Evolutionary conservation across 441 rosid genomes (phyloP), one percentile per base, ranked within the genome.

Genomic region (Arabidopsis hybrid): DNA sequence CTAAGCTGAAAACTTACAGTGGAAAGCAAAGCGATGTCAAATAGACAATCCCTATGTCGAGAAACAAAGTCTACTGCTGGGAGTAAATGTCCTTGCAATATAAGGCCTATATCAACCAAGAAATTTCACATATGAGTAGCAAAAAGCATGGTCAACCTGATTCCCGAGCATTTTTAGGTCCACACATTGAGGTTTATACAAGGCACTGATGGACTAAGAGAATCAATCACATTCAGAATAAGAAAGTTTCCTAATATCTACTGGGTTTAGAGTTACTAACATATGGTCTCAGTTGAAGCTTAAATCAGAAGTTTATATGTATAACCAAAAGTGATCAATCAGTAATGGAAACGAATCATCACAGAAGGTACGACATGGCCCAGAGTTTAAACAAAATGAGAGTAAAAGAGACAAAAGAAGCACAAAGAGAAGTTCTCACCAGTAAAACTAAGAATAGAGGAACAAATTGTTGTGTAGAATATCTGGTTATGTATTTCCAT

Each of bases 401-500:
- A 6, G 40, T 26, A 12, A 52, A 26, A 52, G 5, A 16, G 6
- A 35, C 0, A 43, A 7, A 55, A 6, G 13, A 26, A 55, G 10
- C 7, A 31, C 5, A 2, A 62, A 50, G 53, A 72, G 29, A 16
- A 36, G 45, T 62, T 40, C 82, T 80, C 76, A 86, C 99, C 97
- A 38, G 92, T 84, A 73, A 89, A 91, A 82, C 99, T 95, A 40
- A 95, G 96, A 69, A 85, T 34, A 72, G 88, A 91, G 13, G 99
- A 95, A 78, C 93, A 91, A 68, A 85, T 60, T 42, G 99, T 85
- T 17, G 99, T 92, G 83, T 95, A 95, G 87, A 95, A 95, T 84
- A 95, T 95, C 78, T 95, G 98, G 65, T 89, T 95, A 84, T 92
- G 95, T 81, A 95, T 95, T 72, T 92, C 99, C 99, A 92, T 92